Evolutionary conservation across 2,329 filamentous ascomycete genomes (phyloP), one percentile per base, ranked within the genome.

Genomic region (Huntiella bhutanensis): DNA sequence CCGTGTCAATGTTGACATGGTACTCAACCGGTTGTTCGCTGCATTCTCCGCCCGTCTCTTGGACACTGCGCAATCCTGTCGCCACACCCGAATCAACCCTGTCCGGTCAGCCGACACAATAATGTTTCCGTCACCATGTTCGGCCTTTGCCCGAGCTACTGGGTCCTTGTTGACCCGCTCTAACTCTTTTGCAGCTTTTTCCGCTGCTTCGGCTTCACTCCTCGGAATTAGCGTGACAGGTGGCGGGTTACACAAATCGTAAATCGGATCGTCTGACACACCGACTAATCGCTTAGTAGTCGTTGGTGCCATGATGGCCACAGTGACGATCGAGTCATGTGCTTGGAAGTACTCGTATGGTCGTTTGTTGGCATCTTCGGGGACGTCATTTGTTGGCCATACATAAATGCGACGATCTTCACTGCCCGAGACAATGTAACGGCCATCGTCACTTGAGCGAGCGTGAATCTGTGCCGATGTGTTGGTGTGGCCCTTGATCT

Each of bases 161-260:
- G 49, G 50, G 54, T 63, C 54, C n/a, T 55, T 49, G 49, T 65
- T 55, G 41, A 60, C 57, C 5, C 33, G 19, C 6, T 16, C 15
- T 4, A 38, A 17, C 22, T 41, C 17, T 5, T 10, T 7, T 28
- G 22, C 22, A 2, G 59, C 60, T 2, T 59, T 60, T 48, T 66
- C 63, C 47, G 63, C 71, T 5, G 57, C 57, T 1, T 62, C 62
- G 28, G 61, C 62, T 55, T 91, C 83, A 15, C 80, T 75, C 19
- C 78, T 71, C 53, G 80, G 86, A 51, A 87, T 68, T 13, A 96
- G 67, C 5, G 77, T 87, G 12, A 96, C 77, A 0, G 88, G 86
- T 0, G 88, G 91, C 4, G 91, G 91, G 54, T 96, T 96, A 67
- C 91, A 96, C 1, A 96, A 69, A 55, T 95, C 87, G 59, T 86